Percentiles rank a stretch among this genome's conserved stretches.
phyloP scores from a whole-genome alignment of 129 eudicot genomes.

The Flaveria linearis region DNA sequence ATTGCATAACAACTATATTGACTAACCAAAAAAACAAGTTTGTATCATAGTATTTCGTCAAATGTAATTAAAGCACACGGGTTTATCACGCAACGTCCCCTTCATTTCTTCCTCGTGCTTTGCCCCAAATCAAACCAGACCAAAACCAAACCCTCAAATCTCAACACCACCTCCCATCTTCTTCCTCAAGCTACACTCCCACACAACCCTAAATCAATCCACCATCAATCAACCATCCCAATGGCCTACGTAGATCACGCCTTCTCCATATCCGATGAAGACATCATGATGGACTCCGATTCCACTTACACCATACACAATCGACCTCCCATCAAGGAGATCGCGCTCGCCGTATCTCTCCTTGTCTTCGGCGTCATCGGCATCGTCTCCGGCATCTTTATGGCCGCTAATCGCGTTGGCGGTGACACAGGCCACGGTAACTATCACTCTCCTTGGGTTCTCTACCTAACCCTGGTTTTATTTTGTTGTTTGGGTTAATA shows the following conservation, averaged over 20 bases:
- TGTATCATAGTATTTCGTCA: background rate
- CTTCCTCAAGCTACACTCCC: slow-evolving; percentile 21
- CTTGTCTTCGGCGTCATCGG: slow-evolving; percentile 73
- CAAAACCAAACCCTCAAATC: slow-evolving; percentile 34
- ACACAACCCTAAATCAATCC: slow-evolving; percentile 17
- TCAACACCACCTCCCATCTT: background rate
- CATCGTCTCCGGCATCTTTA: slow-evolving; percentile 62
- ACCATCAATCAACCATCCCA: slow-evolving; percentile 5
- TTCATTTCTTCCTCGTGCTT: background rate
- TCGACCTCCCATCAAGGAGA: slow-evolving; percentile 86
- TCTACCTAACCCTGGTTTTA: background rate
- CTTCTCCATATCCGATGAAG: slow-evolving; percentile 85
- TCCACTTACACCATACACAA: slow-evolving; percentile 61
- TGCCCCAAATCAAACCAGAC: background rate
- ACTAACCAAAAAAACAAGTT: background rate
- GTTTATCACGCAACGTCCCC: slow-evolving; percentile 29
- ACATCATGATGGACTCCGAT: slow-evolving; percentile 74
- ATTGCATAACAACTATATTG: background rate
- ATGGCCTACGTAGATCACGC: slow-evolving; percentile 99
- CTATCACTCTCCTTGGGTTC: background rate
- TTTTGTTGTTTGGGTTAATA: background rate
- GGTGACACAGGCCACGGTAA: slow-evolving; percentile 95
- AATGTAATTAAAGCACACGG: slow-evolving; percentile 27
- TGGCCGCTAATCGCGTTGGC: slow-evolving; percentile 80
- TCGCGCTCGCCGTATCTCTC: slow-evolving; percentile 89